Percentiles rank a stretch among this genome's conserved stretches.
phyloP scores from a whole-genome alignment of 148 eudicot species.

The Dysphania ambrosioides region DNA sequence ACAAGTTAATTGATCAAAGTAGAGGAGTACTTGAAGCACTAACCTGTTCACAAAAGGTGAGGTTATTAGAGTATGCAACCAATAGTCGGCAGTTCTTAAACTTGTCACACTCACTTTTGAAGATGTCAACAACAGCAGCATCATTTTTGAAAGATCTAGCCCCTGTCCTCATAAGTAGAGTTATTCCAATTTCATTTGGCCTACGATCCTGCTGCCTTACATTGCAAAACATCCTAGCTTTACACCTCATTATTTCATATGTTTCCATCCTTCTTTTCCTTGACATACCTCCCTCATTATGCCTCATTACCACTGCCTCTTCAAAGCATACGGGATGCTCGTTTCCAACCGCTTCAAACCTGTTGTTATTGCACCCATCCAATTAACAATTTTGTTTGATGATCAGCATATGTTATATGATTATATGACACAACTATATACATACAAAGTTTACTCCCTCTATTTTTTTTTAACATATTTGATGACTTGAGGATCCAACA shows the following conservation, averaged over 20 bases:
- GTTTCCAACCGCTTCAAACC: conserved; percentile 28
- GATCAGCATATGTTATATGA: not conserved
- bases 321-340: conserved; percentile 47
- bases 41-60: conserved; percentile 80
- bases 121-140: conserved; percentile 44
- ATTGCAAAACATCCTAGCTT: conserved; percentile 50
- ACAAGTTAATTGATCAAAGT: no score
- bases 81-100: conserved; percentile 45
- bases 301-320: conserved; percentile 73
- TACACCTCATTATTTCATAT: conserved; percentile 61
- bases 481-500: no score
- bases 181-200: conserved; percentile 40
- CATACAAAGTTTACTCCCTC: no score
- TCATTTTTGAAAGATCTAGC: conserved; percentile 63
- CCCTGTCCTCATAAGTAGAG: conserved; percentile 60
- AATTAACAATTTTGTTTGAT: not conserved
- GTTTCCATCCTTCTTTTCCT: conserved; percentile 48
- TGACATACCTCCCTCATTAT: conserved; percentile 66
- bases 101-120: conserved; percentile 47
- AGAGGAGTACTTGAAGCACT: not conserved
- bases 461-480: no score
- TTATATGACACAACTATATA: no score
- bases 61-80: conserved; percentile 55
- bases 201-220: conserved; percentile 13
- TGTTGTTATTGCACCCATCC: not conserved